Evolutionary conservation across 495 filamentous ascomycete species (phyloP).

Genomic region (Aspergillus baeticus): DNA sequence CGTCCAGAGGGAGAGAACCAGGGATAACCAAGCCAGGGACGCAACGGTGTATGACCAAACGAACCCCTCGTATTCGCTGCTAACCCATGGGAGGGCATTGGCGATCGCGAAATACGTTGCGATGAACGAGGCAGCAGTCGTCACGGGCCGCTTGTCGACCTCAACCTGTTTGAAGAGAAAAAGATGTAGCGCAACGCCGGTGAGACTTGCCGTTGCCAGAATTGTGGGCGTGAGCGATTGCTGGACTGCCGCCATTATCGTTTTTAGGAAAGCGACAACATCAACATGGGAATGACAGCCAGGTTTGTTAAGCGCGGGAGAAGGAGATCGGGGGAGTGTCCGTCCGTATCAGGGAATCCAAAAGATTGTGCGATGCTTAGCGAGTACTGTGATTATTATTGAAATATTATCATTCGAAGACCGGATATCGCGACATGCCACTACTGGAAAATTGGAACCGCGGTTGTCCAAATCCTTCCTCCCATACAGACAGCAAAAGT

Average conservation of each 20-base stretch:
- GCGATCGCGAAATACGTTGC: background rate
- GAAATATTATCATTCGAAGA: too few species aligned
- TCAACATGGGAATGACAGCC: too few species aligned
- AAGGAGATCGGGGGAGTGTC: too few species aligned
- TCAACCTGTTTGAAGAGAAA: slow-evolving; percentile 1
- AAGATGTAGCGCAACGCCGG: background rate
- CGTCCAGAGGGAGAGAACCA: background rate
- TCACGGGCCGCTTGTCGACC: background rate
- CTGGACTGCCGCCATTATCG: background rate
- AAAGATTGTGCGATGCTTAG: too few species aligned
- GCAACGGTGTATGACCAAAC: background rate
- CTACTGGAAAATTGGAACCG: too few species aligned
- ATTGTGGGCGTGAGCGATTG: background rate
- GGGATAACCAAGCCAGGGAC: background rate
- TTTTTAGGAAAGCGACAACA: too few species aligned
- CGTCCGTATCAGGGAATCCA: too few species aligned
- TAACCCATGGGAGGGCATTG: background rate
- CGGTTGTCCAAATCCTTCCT: too few species aligned
- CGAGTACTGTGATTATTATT: too few species aligned
- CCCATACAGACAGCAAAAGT: too few species aligned
- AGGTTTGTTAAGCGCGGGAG: too few species aligned
- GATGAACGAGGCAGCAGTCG: background rate
- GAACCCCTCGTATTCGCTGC: background rate
- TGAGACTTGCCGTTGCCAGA: slow-evolving; percentile 6
- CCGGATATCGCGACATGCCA: too few species aligned